phyloP scores from a whole-genome alignment of 164 flowering plant genomes.

The Houttuynia cordata region DNA sequence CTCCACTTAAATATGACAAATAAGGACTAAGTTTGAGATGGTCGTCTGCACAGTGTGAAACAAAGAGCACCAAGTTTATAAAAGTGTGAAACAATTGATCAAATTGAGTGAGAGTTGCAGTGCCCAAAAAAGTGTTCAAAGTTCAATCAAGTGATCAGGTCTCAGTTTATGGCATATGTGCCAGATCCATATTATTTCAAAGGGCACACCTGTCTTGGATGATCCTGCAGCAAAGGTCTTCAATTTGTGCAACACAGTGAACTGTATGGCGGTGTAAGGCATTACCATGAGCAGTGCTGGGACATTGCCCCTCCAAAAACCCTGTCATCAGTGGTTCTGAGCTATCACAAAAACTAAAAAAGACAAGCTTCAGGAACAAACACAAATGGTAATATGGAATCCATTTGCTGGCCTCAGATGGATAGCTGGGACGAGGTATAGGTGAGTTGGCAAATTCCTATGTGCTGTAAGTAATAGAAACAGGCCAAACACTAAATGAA shows the following conservation, averaged over 20 bases:
- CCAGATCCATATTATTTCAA: not conserved
- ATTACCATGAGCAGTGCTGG: slow-evolving; percentile 96
- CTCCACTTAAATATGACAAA: slow-evolving; percentile 82
- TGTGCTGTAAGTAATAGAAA: no score
- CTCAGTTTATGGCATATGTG: not conserved
- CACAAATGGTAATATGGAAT: not conserved
- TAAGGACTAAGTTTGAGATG: slow-evolving; percentile 77
- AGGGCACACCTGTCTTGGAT: slow-evolving; percentile 62
- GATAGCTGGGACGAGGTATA: no score
- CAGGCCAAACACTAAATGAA: no score
- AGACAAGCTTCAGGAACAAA: not conserved
- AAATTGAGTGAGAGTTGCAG: not conserved
- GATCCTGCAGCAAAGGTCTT: slow-evolving; percentile 85
- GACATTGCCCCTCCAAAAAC: slow-evolving; percentile 98
- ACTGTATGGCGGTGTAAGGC: slow-evolving; percentile 95
- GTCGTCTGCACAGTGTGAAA: slow-evolving; percentile 47
- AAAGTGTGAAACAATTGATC: not conserved
- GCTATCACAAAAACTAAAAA: no score
- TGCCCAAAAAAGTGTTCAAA: no score
- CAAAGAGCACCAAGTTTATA: not conserved
- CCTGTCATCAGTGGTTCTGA: slow-evolving; percentile 26
- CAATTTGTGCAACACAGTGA: slow-evolving; percentile 67
- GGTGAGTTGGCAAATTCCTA: no score
- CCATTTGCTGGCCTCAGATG: not conserved
- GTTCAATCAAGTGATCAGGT: not conserved